Evolutionary conservation across 768 basidiomycete genomes (phyloP), one percentile per base, ranked within the genome.

Genomic region (Russula virescens): DNA sequence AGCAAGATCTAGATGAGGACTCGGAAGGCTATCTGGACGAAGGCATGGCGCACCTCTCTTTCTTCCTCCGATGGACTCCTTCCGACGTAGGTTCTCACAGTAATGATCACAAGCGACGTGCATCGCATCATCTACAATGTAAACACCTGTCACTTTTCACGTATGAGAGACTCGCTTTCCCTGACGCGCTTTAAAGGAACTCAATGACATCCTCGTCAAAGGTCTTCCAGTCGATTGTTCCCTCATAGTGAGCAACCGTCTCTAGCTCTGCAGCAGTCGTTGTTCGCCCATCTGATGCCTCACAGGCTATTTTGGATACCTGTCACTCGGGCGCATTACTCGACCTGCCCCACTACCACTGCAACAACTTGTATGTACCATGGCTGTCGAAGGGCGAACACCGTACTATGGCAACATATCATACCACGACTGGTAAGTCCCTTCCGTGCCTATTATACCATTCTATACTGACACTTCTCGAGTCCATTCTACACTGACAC

Each of bases 11-110:
- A 16, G 58, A 14, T 9, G 68, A 71, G 53, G 67, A 67, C 6
- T n/a, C n/a, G n/a, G n/a, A n/a, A n/a, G 71, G 71, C n/a, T 69
- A 67, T 5, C 31, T 55, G 11, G 70, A 71, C n/a, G 71, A 71
- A 57, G 61, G 70, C 68, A 46, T n/a, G 67, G 16, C 31, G n/a
- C n/a, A 23, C 25, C 10, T 38, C 8, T 9, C 11, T n/a, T 9
- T 28, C 3, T 4, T 26, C 6, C 10, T 21, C 40, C 1, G 9
- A 0, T 28, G 4, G 21, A 1, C 21, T 8, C 2, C 31, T 19
- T 26, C 51, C 16, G 16, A 50, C 18, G 26, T 5, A 28, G 5
- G 19, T 38, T 9, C 38, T n/a, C n/a, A n/a, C 16, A 64, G 66
- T 59, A 1, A 61, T 64, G 31, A 49, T 58, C 14, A 65, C 67